phyloP scores from a whole-genome alignment of 768 basidiomycete genomes.

The Daedaleopsis nitida region DNA sequence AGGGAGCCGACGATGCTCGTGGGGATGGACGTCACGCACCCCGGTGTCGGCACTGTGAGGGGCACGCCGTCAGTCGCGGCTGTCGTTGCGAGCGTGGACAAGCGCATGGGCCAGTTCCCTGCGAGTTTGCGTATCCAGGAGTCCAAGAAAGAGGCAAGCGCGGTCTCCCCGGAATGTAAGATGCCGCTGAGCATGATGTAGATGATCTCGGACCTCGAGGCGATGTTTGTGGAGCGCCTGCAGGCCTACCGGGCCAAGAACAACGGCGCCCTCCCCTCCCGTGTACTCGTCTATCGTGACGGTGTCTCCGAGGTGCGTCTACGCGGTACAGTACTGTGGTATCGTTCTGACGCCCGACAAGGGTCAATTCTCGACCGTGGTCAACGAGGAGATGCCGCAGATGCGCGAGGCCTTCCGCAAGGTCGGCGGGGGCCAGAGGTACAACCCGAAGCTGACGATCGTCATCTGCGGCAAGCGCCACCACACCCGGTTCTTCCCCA shows the following conservation, averaged over 20 bases:
- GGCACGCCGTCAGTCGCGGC: constrained; percentile 59
- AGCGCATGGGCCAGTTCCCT: constrained; percentile 50
- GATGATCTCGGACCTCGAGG: constrained; percentile 51
- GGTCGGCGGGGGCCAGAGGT: constrained; percentile 40
- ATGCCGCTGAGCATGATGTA: constrained; percentile 8
- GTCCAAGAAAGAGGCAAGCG: constrained; percentile 68
- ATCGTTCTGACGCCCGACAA: constrained; percentile 15
- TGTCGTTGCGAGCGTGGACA: constrained; percentile 52
- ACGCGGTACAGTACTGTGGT: not conserved
- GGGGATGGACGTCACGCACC: constrained; percentile 75
- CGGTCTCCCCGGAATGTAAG: not conserved
- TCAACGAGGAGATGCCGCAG: constrained; percentile 44
- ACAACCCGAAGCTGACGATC: constrained; percentile 52
- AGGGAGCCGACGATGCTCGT: constrained; percentile 51
- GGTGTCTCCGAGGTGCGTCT: constrained; percentile 73
- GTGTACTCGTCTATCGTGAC: constrained; percentile 63
- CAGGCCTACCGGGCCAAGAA: constrained; percentile 40
- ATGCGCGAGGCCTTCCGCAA: constrained; percentile 44
- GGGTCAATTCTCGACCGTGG: constrained; percentile 53
- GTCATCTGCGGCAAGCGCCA: constrained; percentile 61
- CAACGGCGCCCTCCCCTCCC: constrained; percentile 40
- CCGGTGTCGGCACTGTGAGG: constrained; percentile 67
- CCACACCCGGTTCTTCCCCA: constrained; percentile 59
- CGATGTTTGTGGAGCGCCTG: constrained; percentile 53
- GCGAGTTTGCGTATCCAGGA: constrained; percentile 51